Percentiles rank a stretch among this genome's conserved stretches.
phyloP scores from a whole-genome alignment of 805 yeast species.

The Zygotorulaspora florentina region DNA sequence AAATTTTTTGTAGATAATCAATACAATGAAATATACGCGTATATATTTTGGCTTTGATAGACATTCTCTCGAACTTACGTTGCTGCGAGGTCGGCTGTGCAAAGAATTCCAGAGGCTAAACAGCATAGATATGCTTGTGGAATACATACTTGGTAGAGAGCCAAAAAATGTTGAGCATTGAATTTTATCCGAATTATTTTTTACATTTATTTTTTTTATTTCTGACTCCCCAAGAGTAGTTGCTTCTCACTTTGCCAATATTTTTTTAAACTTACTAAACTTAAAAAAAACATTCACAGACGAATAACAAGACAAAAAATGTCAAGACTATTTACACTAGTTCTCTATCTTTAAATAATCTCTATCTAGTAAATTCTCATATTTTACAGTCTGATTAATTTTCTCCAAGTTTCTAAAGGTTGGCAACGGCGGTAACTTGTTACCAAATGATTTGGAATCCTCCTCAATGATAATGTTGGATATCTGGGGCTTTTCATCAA shows the following conservation, averaged over 20 bases:
- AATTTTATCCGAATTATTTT: too few species aligned
- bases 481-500: slow-evolving; percentile 43
- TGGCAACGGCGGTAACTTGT: slow-evolving; percentile 42
- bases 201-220: neutral
- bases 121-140: too few species aligned
- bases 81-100: too few species aligned
- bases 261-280: too few species aligned
- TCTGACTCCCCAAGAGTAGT: too few species aligned
- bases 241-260: neutral
- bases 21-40: neutral
- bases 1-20: slow-evolving; percentile 5
- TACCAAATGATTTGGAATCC: slow-evolving; percentile 18
- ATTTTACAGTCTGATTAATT: slow-evolving; percentile 45
- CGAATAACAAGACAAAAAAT: too few species aligned
- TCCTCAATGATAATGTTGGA: slow-evolving; percentile 36
- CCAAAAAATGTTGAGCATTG: too few species aligned
- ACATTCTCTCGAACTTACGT: too few species aligned
- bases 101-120: too few species aligned
- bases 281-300: neutral
- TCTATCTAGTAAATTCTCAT: slow-evolving; percentile 5
- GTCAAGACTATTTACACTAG: neutral
- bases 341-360: slow-evolving; percentile 5
- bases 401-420: slow-evolving; percentile 62
- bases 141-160: too few species aligned
- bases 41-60: too few species aligned